Conservation (phyloP, 1,284 basidiomycete species). For the Ceratobasidium sp. region DNA sequence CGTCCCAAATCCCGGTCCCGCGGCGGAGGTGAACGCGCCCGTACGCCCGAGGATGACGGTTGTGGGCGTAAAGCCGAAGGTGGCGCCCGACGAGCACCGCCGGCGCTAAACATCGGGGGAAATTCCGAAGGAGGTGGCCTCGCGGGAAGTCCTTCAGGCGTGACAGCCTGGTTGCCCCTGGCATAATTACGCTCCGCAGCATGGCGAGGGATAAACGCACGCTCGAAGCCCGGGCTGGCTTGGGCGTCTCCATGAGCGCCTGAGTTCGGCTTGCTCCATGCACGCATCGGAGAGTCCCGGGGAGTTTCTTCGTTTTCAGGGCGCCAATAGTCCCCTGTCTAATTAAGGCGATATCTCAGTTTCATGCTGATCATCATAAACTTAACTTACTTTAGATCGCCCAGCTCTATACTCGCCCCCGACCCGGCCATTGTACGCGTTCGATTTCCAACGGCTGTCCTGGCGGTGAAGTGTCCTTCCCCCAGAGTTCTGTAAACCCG, state of each 20-base stretch:
- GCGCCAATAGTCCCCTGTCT: conserved; percentile 19
- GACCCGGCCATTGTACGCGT: conserved; percentile 4
- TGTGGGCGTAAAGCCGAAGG: conserved; percentile 7
- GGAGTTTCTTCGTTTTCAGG: conserved; percentile 9
- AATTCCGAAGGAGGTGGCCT: conserved; percentile 24
- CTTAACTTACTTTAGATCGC: background rate
- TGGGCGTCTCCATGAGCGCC: background rate
- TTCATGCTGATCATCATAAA: background rate
- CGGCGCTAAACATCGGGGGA: background rate
- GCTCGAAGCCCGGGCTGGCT: background rate
- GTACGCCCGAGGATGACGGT: background rate
- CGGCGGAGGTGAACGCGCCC: conserved; percentile 3
- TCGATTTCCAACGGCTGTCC: conserved; percentile 10
- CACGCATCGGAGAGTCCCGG: conserved; percentile 18
- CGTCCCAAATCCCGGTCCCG: conserved; percentile 4
- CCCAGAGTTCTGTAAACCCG: background rate
- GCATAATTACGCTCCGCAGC: conserved; percentile 19
- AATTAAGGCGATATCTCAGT: conserved; percentile 6
- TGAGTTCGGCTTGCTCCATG: conserved; percentile 16
- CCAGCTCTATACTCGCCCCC: background rate
- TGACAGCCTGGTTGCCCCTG: background rate
- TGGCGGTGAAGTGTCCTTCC: conserved; percentile 8
- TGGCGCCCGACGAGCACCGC: background rate
- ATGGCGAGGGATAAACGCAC: conserved; percentile 28
- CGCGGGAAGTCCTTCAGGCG: conserved; percentile 35